A percentile compares a stretch with the other conserved stretches of the same genome.
Evolutionary conservation across 2,329 filamentous ascomycete species (phyloP).

Genomic region (Plenodomus tracheiphilus): DNA sequence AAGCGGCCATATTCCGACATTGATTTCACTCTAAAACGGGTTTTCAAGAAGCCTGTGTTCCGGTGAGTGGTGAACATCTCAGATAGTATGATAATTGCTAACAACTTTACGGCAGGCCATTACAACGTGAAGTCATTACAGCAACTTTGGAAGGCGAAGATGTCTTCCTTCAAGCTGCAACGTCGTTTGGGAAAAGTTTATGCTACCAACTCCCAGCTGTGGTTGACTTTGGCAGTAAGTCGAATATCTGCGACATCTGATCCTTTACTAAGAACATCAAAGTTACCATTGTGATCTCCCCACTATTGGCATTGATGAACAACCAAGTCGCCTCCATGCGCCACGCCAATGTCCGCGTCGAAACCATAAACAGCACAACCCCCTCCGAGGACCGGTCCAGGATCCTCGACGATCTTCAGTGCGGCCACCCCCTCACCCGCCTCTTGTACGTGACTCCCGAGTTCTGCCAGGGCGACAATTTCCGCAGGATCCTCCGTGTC

Average conservation of each 20-base stretch:
- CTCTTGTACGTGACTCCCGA: slow-evolving; percentile 95
- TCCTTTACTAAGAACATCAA: slow-evolving; percentile 5
- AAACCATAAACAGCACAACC: slow-evolving; percentile 85
- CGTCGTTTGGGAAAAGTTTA: slow-evolving; percentile 88
- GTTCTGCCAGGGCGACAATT: slow-evolving; percentile 75
- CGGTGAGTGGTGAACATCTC: slow-evolving; percentile 54
- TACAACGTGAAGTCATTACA: slow-evolving; percentile 84
- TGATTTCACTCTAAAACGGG: slow-evolving; percentile 72
- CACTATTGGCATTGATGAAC: slow-evolving; percentile 87
- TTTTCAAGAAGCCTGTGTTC: slow-evolving; percentile 75
- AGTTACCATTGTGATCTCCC: slow-evolving; percentile 91
- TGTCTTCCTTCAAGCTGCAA: slow-evolving; percentile 91
- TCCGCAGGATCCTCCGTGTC: slow-evolving; percentile 72
- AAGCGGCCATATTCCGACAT: slow-evolving; percentile 57
- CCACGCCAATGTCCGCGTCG: slow-evolving; percentile 74
- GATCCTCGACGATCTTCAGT: slow-evolving; percentile 81
- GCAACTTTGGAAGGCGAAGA: slow-evolving; percentile 81
- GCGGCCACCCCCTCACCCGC: slow-evolving; percentile 79
- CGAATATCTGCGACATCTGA: slow-evolving; percentile 8
- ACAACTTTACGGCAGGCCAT: slow-evolving; percentile 59
- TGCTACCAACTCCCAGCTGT: slow-evolving; percentile 93
- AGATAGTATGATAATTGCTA: not conserved
- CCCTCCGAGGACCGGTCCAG: slow-evolving; percentile 63
- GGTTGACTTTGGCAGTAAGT: slow-evolving; percentile 80
- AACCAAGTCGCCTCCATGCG: slow-evolving; percentile 87